Conservation (phyloP, 805 yeast species). For the Cyberlindnera euphorbiae region DNA sequence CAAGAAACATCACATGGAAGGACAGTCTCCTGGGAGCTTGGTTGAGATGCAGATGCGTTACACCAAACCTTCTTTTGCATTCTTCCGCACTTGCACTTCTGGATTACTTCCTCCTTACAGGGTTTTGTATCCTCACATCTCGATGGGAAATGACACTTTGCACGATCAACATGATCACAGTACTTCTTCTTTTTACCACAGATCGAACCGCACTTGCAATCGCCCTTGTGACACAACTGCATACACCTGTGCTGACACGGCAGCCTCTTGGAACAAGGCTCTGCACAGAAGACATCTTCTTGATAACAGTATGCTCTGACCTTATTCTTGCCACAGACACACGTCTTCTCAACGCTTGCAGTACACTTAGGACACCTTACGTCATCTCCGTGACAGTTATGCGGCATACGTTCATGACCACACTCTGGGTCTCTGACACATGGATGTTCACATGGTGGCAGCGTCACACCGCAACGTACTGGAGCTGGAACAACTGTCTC, state of each 20-base stretch:
- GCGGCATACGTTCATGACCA: slow-evolving; percentile 69
- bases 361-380: slow-evolving; percentile 77
- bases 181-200: slow-evolving; percentile 49
- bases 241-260: slow-evolving; percentile 48
- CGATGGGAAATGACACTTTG: slow-evolving; percentile 58
- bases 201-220: slow-evolving; percentile 58
- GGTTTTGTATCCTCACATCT: slow-evolving; percentile 47
- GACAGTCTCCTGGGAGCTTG: slow-evolving; percentile 31
- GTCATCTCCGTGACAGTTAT: slow-evolving; percentile 68
- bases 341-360: slow-evolving; percentile 45
- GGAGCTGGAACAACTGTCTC: slow-evolving; percentile 75
- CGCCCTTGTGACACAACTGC: slow-evolving; percentile 53
- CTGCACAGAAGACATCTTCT: slow-evolving; percentile 62
- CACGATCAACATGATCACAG: slow-evolving; percentile 68
- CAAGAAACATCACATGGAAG: slow-evolving; percentile 73
- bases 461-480: slow-evolving; percentile 71
- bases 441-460: slow-evolving; percentile 61
- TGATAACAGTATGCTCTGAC: slow-evolving; percentile 69
- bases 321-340: slow-evolving; percentile 55
- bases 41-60: slow-evolving; percentile 39
- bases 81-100: slow-evolving; percentile 66
- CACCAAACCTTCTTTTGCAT: slow-evolving; percentile 46
- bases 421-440: slow-evolving; percentile 55
- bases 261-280: slow-evolving; percentile 49
- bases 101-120: slow-evolving; percentile 46